Evolutionary conservation across 805 yeast species (phyloP), one percentile per base, ranked within the genome.

Genomic region (Babjeviella inositovora): DNA sequence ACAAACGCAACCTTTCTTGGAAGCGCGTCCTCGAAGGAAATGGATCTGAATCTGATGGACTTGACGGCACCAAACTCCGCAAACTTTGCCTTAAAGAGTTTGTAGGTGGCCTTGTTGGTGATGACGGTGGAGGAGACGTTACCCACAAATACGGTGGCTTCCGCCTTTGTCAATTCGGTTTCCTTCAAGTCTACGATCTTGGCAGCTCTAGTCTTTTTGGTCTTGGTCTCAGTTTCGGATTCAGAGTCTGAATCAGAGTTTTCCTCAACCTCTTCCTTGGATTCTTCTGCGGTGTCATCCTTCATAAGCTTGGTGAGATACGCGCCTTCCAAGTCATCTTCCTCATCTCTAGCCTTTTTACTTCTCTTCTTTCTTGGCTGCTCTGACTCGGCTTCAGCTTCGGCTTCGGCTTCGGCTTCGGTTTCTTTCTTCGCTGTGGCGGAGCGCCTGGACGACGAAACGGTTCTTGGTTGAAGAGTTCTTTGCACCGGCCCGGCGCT

Each of bases 1-100:
- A 79, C 74, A 42, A 73, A 82, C 1, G 98, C 97, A 17, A 80
- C 84, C 41, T 84, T 87, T 43, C 96, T 67, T 25, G 97, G 97
- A 23, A 84, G 57, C 16, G 77, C 71, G 40, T 84, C 92, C 26
- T 75, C 70, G 32, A 85, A 81, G 3, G 94, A 80, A 33, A 90
- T 75, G 3, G 96, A 84, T 50, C 99, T 66, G 57, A 84, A 90
- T 45, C 99, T 63, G 23, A 84, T 59, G 8, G 94, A 77, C 22
- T 69, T 73, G 23, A 87, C 55, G 12, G 50, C 45, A 8, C 79
- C 79, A 25, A 39, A 43, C 18, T 52, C 41, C 15, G 46, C 39
- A 34, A 87, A 77, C n/a, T 63, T 47, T 31, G 54, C 56, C 44
- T 79, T 77, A 48, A 87, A 74, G 25, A 54, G 45, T 38, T 71